Base-by-base conservation (phyloP, 208 protist genomes). In the Crithidia expoeki region DNA sequence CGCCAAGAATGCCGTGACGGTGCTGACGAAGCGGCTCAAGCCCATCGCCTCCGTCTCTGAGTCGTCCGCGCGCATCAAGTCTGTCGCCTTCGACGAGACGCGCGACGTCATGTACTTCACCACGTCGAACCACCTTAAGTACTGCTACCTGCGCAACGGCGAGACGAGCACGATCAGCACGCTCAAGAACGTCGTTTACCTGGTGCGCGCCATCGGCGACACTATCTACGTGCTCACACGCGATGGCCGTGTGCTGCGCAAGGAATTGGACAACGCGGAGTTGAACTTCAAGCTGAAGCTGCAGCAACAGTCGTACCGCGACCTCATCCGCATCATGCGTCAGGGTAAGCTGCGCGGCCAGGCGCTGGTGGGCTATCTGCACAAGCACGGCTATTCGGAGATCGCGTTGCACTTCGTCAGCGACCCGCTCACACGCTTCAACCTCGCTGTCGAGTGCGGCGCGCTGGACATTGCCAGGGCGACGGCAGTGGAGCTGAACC, bases 81-180 rank as follows among this genome's bases (percentile, higher is more conserved):
- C 85, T 44, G 98, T 89, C 67, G 93, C 73, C 25, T 97, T 97
- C 66, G 89, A 97, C 60, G 89, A 95, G 61, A 83, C 79, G 51
- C 84, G 96, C 68, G 92, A 98, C 36, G 90, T 99, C 7, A 96
- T 99, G 44, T 95, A 99, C 60, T 99, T 99, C 84, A 98, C 95
- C 17, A 99, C 99, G 4, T 80, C 90, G 1, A 98, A 97, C 81
- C 99, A 99, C 79, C 91, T 99, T 53, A 99, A 99, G 76, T 99
- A 99, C 82, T 94, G 88, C 76, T 88, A 85, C 73, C 58, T 94
- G 40, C 78, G 75, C 55, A 97, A 80, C 69, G 97, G 98, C 30
- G 98, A 99, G 72, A 89, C 68, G 33, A 98, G 98, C 55, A 99
- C 98, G 36, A 99, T 99, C 80, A 89, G 94, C 47, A 99, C 98